Conservation (phyloP, 2,329 filamentous ascomycete species). For the Sporothrix inflata region DNA sequence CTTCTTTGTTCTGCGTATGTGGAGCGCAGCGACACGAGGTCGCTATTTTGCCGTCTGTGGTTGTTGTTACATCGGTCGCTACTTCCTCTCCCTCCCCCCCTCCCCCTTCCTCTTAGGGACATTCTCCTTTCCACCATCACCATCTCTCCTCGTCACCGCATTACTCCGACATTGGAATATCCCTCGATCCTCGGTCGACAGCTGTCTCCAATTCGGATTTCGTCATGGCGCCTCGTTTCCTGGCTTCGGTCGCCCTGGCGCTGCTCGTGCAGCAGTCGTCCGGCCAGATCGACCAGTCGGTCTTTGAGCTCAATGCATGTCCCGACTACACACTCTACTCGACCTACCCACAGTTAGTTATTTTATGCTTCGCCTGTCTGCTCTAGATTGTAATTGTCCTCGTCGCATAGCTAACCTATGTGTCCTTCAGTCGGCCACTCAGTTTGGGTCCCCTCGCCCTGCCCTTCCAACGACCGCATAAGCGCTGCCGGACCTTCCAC, state of each 20-base stretch:
- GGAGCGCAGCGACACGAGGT: background rate
- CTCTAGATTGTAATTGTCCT: background rate
- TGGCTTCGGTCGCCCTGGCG: constrained; percentile 26
- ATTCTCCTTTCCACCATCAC: background rate
- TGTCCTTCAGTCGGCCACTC: constrained; percentile 66
- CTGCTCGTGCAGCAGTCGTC: constrained; percentile 28
- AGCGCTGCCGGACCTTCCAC: constrained; percentile 83
- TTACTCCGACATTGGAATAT: background rate
- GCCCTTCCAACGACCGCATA: constrained; percentile 82
- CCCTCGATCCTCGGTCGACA: background rate
- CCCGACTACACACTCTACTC: constrained; percentile 68
- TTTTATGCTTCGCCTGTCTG: background rate
- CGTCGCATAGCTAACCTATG: background rate
- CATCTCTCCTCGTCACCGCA: background rate
- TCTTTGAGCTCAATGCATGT: constrained; percentile 52
- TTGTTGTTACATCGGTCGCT: background rate
- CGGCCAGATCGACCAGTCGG: constrained; percentile 24
- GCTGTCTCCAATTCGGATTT: background rate
- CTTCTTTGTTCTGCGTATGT: constrained; percentile 1
- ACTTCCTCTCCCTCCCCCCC: background rate
- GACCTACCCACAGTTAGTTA: constrained; percentile 58
- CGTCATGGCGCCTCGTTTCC: constrained; percentile 31
- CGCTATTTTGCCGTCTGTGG: background rate
- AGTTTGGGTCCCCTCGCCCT: constrained; percentile 78
- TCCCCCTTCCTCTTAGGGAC: background rate